Conservation (phyloP, 2,329 filamentous ascomycete species). For the Dactylella cylindrospora region DNA sequence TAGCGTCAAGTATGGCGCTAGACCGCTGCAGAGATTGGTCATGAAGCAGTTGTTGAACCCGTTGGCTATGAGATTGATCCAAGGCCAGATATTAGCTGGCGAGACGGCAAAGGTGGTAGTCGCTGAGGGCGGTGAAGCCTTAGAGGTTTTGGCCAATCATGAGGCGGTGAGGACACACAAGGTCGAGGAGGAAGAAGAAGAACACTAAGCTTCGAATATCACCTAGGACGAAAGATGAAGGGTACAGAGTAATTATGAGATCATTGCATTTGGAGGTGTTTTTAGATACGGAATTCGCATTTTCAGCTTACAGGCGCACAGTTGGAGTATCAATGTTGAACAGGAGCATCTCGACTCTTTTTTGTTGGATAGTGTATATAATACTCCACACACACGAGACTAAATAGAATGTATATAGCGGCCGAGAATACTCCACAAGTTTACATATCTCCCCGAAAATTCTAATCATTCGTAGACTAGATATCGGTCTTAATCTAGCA, state of each 20-base stretch:
- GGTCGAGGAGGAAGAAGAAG: not conserved
- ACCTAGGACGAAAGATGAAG: too few relatives aligned
- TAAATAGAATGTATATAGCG: too few relatives aligned
- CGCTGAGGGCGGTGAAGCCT: constrained; percentile 62
- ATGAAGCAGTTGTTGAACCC: constrained; percentile 85
- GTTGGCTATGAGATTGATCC: constrained; percentile 87
- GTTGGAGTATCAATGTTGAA: not conserved
- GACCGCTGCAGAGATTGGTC: constrained; percentile 87
- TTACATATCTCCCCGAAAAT: too few relatives aligned
- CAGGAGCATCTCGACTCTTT: not conserved
- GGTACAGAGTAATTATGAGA: too few relatives aligned
- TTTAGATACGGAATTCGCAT: not conserved
- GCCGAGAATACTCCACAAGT: too few relatives aligned
- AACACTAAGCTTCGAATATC: constrained; percentile 1
- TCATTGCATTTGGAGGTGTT: not conserved
- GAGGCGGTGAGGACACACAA: constrained; percentile 20
- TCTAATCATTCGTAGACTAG: too few relatives aligned
- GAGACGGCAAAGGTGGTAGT: constrained; percentile 71
- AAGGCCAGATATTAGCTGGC: constrained; percentile 74
- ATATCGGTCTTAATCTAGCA: too few relatives aligned
- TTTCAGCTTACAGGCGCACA: not conserved
- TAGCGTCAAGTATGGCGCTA: constrained; percentile 84
- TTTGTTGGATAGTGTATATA: not conserved
- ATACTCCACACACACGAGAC: too few relatives aligned
- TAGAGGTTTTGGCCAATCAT: constrained; percentile 56